These are phyloP conservation scores for Candida awuae DNA, from an alignment of 805 yeast species.

Conservation along the genomic window DNA sequence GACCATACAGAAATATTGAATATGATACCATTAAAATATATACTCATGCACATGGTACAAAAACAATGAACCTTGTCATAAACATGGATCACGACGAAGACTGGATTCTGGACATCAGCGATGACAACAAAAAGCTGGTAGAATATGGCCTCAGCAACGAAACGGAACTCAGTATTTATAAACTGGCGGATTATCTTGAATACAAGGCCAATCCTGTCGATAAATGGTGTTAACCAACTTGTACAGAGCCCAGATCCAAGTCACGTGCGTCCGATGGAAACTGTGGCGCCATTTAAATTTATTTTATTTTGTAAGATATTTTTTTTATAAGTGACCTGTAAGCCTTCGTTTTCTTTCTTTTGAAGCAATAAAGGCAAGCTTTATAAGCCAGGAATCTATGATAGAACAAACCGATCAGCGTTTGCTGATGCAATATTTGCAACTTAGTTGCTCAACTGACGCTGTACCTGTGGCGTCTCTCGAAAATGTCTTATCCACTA, in stretches of 20 bases:
- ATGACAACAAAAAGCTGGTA: constrained; percentile 34
- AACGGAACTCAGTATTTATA: constrained; percentile 84
- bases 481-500: background rate
- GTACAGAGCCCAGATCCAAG: too few species aligned
- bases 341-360: background rate
- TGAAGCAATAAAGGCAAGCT: background rate
- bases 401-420: background rate
- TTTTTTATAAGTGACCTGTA: too few species aligned
- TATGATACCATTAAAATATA: constrained; percentile 78
- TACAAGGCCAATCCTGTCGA: constrained; percentile 82
- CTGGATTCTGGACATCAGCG: constrained; percentile 47
- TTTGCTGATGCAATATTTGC: background rate
- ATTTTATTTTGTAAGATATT: too few species aligned
- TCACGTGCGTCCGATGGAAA: constrained; percentile 9
- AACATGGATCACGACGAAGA: constrained; percentile 73
- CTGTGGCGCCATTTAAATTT: too few species aligned
- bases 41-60: constrained; percentile 91
- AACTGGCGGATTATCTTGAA: constrained; percentile 51
- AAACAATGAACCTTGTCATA: constrained; percentile 85
- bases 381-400: background rate
- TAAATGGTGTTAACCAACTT: constrained; percentile 82
- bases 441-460: constrained; percentile 2
- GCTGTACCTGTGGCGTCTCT: background rate
- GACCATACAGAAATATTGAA: constrained; percentile 74
- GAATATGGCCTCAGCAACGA: constrained; percentile 70